phyloP scores from a whole-genome alignment of 2,329 filamentous ascomycete species.

The Cyphellophora europaea region DNA sequence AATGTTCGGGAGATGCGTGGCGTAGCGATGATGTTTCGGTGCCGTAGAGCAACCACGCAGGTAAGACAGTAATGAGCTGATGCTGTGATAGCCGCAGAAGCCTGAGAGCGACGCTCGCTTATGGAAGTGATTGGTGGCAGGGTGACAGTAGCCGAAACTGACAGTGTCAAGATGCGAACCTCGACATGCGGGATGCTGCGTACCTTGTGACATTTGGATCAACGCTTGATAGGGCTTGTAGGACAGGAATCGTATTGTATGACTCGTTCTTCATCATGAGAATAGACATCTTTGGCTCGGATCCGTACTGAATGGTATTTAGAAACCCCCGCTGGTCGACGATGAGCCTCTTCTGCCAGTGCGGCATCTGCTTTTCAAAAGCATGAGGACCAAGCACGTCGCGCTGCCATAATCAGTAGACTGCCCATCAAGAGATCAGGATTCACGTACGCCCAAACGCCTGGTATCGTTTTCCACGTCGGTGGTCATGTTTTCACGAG shows the following conservation, averaged over 20 bases:
- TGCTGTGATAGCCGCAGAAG: conserved; percentile 92
- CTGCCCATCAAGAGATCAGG: too few species aligned
- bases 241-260: conserved; percentile 49
- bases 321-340: conserved; percentile 10
- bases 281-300: neutral
- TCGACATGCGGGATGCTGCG: too few species aligned
- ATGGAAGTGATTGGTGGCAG: conserved; percentile 66
- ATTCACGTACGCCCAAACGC: too few species aligned
- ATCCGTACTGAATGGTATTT: neutral
- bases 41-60: conserved; percentile 51
- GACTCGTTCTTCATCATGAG: conserved; percentile 21
- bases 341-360: conserved; percentile 55
- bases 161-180: too few species aligned
- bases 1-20: conserved; percentile 59
- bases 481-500: too few species aligned
- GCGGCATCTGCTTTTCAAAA: conserved; percentile 65
- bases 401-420: conserved; percentile 27
- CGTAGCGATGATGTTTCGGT: conserved; percentile 51
- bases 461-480: too few species aligned
- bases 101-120: conserved; percentile 76
- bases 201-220: conserved; percentile 54
- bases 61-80: conserved; percentile 82
- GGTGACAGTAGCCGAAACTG: conserved; percentile 71
- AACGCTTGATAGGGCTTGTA: conserved; percentile 55
- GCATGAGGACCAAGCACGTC: conserved; percentile 62